Evolutionary conservation across 495 filamentous ascomycete genomes (phyloP), one percentile per base, ranked within the genome.

Genomic region (Bacidia rubella): DNA sequence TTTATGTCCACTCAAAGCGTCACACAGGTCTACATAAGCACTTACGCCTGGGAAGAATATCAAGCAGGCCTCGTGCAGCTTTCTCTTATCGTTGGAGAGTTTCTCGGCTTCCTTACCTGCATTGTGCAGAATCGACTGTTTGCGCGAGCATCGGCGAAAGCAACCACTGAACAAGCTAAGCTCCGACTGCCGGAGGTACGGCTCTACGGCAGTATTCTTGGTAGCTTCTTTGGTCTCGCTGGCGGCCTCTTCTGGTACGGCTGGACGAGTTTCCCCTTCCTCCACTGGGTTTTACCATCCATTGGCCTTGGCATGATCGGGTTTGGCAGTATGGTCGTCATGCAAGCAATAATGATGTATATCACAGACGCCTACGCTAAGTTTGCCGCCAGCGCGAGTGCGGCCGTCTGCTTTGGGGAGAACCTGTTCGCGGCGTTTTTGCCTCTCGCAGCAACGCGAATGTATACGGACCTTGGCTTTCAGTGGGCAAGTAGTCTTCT

Each of bases 261-360:
- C 22, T 66, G 64, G 64, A 32, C 54, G 3, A 55, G 57, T 19
- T 29, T 65, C 1, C n/a, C 39, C 11, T 15, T 43, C 1, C 25
- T 45, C 2, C 61, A 64, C 27, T 66, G 63, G 64, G 58, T 64
- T 40, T 55, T 65, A 3, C 64, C 64, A 58, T 40, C 64, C 15
- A 22, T 65, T 9, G 53, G 60, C 2, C 57, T 52, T 12, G 44
- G 48, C 0, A 50, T 62, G 21, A 52, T 50, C 19, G 63, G 59
- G 0, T 26, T 54, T 24, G 65, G 57, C 1, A 57, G 55, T 23
- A 21, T 59, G 22, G 40, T 53, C 49, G 17, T 74, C 12, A 75
- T 73, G 39, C 65, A 76, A 38, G 70, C 72, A n/a, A 70, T 79
- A 50, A 70, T 73, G 51, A 78, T 74, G 0, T 83, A 83, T 49